These are phyloP conservation scores for Eucalyptus guilfoylei DNA, from an alignment of 345 rosid species.

Conservation along the genomic window DNA sequence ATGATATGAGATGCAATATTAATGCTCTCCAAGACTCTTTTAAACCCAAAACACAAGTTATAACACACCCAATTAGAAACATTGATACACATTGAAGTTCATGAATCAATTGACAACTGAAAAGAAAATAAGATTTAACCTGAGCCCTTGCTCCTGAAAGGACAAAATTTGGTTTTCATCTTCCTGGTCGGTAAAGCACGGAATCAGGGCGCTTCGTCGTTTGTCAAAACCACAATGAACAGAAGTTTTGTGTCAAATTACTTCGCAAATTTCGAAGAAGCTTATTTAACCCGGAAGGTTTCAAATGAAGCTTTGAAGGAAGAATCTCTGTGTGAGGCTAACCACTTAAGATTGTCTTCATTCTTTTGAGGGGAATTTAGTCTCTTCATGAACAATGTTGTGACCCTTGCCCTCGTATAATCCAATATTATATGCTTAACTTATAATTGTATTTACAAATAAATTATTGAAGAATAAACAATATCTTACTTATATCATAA, in stretches of 20 bases:
- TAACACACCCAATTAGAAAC: not conserved
- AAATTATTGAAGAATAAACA: too few relatives aligned
- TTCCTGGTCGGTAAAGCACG: accelerated
- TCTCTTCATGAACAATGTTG: too few relatives aligned
- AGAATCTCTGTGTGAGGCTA: too few relatives aligned
- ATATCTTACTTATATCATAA: not conserved
- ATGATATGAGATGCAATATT: not conserved
- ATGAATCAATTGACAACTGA: not conserved
- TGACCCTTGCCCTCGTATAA: not conserved
- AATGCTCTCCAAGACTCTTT: not conserved
- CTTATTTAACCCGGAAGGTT: too few relatives aligned
- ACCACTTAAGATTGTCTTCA: too few relatives aligned
- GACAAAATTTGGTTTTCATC: not conserved
- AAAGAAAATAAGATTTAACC: too few relatives aligned
- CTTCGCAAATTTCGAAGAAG: not conserved
- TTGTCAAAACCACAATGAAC: not conserved
- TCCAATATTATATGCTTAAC: too few relatives aligned
- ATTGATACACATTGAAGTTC: not conserved
- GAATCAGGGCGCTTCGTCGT: not conserved
- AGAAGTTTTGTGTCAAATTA: not conserved
- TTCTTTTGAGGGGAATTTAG: too few relatives aligned
- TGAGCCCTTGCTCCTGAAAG: accelerated
- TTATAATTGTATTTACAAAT: too few relatives aligned
- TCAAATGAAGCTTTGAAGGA: too few relatives aligned
- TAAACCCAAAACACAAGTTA: not conserved